A percentile compares a stretch with the other conserved stretches of the same genome.
phyloP scores from a whole-genome alignment of 305 asterid species.

The Plantago coronopus region DNA sequence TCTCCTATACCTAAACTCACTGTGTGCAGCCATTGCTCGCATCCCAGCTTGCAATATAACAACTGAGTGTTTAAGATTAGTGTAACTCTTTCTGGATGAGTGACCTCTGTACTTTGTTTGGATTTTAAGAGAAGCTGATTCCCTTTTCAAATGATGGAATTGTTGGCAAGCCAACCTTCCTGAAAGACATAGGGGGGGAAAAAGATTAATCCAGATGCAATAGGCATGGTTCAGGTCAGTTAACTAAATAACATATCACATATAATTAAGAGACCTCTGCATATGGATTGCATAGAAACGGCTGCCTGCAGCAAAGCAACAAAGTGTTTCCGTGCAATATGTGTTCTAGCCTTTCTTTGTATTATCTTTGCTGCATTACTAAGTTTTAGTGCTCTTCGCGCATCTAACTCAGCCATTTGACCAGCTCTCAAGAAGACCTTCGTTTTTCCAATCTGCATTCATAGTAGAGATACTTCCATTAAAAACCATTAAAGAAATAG shows the following conservation, averaged over 20 bases:
- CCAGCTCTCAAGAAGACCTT: conserved; percentile 92
- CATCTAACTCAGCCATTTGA: conserved; percentile 97
- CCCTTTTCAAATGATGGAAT: conserved; percentile 51
- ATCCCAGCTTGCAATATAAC: conserved; percentile 65
- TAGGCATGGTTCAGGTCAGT: not conserved
- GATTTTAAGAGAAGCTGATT: conserved; percentile 68
- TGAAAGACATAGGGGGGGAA: conserved; percentile 33
- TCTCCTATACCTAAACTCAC: conserved; percentile 52
- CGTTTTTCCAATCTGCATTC: conserved; percentile 77
- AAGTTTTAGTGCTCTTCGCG: conserved; percentile 72
- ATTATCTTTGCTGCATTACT: conserved; percentile 67
- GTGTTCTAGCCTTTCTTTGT: conserved; percentile 68
- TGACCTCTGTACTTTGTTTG: conserved; percentile 72
- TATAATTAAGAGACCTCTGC: conserved; percentile 60
- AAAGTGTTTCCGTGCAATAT: conserved; percentile 66
- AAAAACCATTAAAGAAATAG: not conserved
- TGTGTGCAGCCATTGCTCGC: conserved; percentile 72
- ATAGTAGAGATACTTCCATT: conserved; percentile 10
- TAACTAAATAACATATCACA: conserved; percentile 18
- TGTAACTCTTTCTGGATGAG: conserved; percentile 56
- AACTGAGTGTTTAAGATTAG: conserved; percentile 46
- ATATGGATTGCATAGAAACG: conserved; percentile 58
- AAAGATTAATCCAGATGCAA: conserved; percentile 16
- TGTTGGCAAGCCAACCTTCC: conserved; percentile 71
- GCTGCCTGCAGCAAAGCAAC: conserved; percentile 69